Evolutionary conservation across 805 yeast genomes (phyloP), one percentile per base, ranked within the genome.

Genomic region (Kregervanrija fluxuum): DNA sequence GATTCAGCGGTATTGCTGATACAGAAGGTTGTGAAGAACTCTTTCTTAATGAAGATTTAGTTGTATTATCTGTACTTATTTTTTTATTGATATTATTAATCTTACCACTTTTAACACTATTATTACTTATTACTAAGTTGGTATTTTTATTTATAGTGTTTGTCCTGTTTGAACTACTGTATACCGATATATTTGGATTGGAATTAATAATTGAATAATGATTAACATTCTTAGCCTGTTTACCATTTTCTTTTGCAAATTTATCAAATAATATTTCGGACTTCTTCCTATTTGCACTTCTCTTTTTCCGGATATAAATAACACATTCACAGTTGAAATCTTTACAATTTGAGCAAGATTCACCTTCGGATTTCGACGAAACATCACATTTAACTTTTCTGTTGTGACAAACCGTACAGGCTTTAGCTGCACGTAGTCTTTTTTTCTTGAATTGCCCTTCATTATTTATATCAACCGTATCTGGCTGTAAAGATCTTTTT

Each of bases 321-420:
- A 68, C 65, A 65, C 89, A 85, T 41, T 80, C 86, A 54, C 82
- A 75, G 2, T 82, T 81, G 56, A 81, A 80, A 3, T 85, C 77
- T 37, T 74, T 64, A 56, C 90, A 83, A 57, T 82, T 83, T 17
- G 86, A 74, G 55, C 85, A 79, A 1, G 81, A 77, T 55, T 70
- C 68, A 44, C 71, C 74, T 13, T 62, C 62, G 11, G 67, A 79
- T 37, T 49, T 48, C 5, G 35, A 10, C 1, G 54, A 46, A 10
- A 83, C 84, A 54, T 81, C 85, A 63, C 93, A 85, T 34, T 89
- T 74, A 11, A 85, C 90, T 54, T 85, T 84, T 35, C 90, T 68
- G 10, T 82, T 74, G 45, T 86, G 82, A 58, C 91, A 85, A 16
- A 80, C 81, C 36, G 74, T 76, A 57, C 90, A 83, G 2, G 90